Evolutionary conservation across 352 stramenopile species (phyloP).

Genomic region (Pilasporangium apinafurcum): DNA sequence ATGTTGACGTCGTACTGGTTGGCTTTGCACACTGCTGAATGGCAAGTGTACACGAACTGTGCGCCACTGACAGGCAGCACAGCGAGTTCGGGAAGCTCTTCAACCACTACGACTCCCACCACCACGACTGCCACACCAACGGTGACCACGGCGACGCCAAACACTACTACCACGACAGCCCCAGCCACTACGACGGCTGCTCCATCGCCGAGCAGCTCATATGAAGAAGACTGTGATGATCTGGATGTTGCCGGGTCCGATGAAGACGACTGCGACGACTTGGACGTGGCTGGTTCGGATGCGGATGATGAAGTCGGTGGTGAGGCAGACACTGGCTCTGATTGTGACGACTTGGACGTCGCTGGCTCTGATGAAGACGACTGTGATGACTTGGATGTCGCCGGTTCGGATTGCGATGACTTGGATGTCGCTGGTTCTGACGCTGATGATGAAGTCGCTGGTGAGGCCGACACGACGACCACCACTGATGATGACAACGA

Average conservation of each 20-base stretch:
- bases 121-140: slow-evolving; percentile 1
- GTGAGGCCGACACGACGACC: slow-evolving; percentile 1
- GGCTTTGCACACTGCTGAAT: slow-evolving; percentile 22
- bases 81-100: background rate
- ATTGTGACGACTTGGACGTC: slow-evolving; percentile 1
- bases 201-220: background rate
- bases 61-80: slow-evolving; percentile 1
- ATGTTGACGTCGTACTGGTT: slow-evolving; percentile 36
- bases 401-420: slow-evolving; percentile 1
- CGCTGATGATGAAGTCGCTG: slow-evolving; percentile 2
- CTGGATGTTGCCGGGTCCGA: background rate
- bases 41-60: slow-evolving; percentile 23
- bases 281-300: background rate
- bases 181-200: slow-evolving; percentile 1
- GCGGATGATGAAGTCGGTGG: slow-evolving; percentile 3
- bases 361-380: slow-evolving; percentile 15
- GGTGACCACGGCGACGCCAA: background rate
- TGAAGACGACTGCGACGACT: slow-evolving; percentile 1
- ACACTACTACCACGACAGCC: background rate
- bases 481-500: slow-evolving; percentile 7
- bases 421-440: background rate
- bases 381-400: slow-evolving; percentile 8
- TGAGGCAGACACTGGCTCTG: slow-evolving; percentile 4
- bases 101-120: slow-evolving; percentile 1
- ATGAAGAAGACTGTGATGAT: background rate